Percentiles rank a stretch among this genome's conserved stretches.
Evolutionary conservation across 371 early-diverging fungal species (phyloP).

Genomic region (Mortierella sp.): DNA sequence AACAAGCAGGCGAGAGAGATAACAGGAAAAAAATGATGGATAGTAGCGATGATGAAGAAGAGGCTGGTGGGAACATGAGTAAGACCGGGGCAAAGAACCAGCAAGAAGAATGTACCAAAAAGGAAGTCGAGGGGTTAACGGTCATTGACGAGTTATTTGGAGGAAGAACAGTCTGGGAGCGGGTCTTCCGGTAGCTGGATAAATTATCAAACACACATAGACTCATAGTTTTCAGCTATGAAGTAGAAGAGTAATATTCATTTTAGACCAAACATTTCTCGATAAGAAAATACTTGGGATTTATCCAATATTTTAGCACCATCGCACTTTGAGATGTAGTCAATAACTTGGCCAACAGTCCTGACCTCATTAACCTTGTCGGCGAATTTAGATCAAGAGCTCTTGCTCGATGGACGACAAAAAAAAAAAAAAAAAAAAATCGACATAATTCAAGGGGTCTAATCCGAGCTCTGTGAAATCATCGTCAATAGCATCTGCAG

Average conservation of each 20-base stretch:
- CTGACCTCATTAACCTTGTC: conserved; percentile 97
- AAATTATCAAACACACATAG: background rate
- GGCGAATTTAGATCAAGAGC: conserved; percentile 95
- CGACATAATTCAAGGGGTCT: conserved; percentile 96
- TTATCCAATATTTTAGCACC: conserved; percentile 70
- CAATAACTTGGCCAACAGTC: conserved; percentile 89
- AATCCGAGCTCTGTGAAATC: conserved; percentile 97
- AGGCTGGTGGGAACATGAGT: background rate
- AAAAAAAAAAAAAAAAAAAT: conserved; percentile 58
- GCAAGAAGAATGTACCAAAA: conserved; percentile 5
- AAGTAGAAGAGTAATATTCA: background rate
- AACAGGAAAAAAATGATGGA: conserved; percentile 40
- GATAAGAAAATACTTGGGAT: too few species aligned
- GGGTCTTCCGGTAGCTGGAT: too few species aligned
- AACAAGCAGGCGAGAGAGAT: conserved; percentile 21
- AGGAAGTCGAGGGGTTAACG: conserved; percentile 10
- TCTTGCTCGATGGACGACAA: conserved; percentile 99
- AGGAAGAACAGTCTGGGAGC: conserved; percentile 20
- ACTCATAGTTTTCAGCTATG: too few species aligned
- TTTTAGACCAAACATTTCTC: background rate
- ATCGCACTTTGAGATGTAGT: conserved; percentile 81
- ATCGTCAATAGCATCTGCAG: conserved; percentile 80
- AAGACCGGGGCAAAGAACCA: background rate
- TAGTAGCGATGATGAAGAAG: conserved; percentile 30
- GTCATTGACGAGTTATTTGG: conserved; percentile 53